These are phyloP conservation scores for Leptographium flavum DNA, from an alignment of 2,329 filamentous ascomycete species.

Conservation along the genomic window DNA sequence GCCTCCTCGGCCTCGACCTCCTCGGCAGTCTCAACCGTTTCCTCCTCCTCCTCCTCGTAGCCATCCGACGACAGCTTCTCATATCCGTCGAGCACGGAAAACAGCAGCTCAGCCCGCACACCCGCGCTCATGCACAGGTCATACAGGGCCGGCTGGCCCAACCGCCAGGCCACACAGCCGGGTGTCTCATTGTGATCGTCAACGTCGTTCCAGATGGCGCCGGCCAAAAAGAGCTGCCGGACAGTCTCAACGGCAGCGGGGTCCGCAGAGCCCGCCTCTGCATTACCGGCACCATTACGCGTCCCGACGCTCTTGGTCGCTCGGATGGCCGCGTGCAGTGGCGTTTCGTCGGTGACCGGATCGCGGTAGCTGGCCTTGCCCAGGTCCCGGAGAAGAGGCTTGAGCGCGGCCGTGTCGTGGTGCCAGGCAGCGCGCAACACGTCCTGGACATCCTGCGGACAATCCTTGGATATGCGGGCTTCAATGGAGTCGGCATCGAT, in stretches of 20 bases:
- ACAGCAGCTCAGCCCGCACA: slow-evolving; percentile 75
- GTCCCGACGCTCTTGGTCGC: slow-evolving; percentile 18
- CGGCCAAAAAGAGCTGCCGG: slow-evolving; percentile 65
- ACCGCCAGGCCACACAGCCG: slow-evolving; percentile 62
- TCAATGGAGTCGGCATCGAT: slow-evolving; percentile 34
- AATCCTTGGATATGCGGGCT: slow-evolving; percentile 36
- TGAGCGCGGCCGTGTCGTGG: slow-evolving; percentile 51
- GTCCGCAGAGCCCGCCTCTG: neutral
- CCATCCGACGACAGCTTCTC: slow-evolving; percentile 50
- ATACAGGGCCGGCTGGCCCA: slow-evolving; percentile 62
- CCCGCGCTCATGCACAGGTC: slow-evolving; percentile 77
- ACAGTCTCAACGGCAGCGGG: slow-evolving; percentile 48
- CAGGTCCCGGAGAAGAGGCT: slow-evolving; percentile 50
- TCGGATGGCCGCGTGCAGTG: slow-evolving; percentile 82
- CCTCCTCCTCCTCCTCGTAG: slow-evolving; percentile 32
- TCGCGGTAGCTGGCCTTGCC: slow-evolving; percentile 66
- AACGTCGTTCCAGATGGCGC: slow-evolving; percentile 95
- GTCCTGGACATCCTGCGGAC: slow-evolving; percentile 34
- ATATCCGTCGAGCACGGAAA: slow-evolving; percentile 72
- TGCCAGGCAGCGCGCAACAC: slow-evolving; percentile 41
- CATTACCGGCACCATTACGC: too few species aligned
- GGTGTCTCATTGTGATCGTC: slow-evolving; percentile 80
- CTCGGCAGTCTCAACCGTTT: slow-evolving; percentile 17
- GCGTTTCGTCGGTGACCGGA: slow-evolving; percentile 69
- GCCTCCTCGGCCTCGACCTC: slow-evolving; percentile 12